Evolutionary conservation across 257 asterid species (phyloP).

Genomic region (Solanum pinnatisectum): DNA sequence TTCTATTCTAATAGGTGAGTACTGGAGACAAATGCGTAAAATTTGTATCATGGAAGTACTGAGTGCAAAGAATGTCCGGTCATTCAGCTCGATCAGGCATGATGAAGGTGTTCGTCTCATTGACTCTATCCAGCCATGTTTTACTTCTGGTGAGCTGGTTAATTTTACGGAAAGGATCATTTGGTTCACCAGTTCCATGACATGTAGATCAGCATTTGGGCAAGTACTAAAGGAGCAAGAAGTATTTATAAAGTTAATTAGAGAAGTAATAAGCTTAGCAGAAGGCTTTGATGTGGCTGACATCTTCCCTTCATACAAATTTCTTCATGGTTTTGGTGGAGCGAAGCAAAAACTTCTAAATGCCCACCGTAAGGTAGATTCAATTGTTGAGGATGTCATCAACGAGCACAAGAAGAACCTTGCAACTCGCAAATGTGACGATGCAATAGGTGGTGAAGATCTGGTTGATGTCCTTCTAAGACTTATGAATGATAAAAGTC

Average conservation of each 20-base stretch:
- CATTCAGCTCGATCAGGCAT: background rate
- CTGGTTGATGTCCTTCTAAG: slow-evolving; percentile 4
- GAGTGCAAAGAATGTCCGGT: background rate
- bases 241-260: background rate
- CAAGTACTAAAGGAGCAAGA: background rate
- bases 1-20: too few species aligned
- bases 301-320: background rate
- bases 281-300: slow-evolving; percentile 1
- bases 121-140: background rate
- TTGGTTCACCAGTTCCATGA: background rate
- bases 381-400: background rate
- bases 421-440: background rate
- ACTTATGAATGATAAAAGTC: background rate
- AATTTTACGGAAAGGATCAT: background rate
- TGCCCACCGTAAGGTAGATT: background rate
- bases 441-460: background rate
- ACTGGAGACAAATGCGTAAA: background rate
- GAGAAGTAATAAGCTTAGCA: background rate
- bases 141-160: background rate
- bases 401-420: background rate
- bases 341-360: background rate
- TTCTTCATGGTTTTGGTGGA: background rate
- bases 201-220: background rate
- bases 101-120: background rate
- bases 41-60: background rate